phyloP scores from a whole-genome alignment of 1,284 basidiomycete species.

The Megacollybia platyphylla region DNA sequence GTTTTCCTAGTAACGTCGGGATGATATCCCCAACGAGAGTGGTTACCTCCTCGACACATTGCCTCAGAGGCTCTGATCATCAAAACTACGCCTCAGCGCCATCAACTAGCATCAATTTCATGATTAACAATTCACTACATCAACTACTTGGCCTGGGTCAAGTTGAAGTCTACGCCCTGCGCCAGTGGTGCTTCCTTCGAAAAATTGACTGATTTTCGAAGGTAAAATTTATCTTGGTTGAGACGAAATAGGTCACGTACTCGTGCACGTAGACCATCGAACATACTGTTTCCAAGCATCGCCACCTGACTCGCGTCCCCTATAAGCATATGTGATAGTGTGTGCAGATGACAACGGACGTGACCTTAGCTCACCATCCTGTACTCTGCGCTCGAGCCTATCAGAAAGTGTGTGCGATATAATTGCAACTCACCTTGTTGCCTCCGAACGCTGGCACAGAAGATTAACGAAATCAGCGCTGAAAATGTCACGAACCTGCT shows the following conservation, averaged over 20 bases:
- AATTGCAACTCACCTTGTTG: slow-evolving; percentile 55
- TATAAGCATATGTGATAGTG: slow-evolving; percentile 18
- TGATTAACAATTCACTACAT: too few species aligned
- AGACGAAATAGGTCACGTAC: slow-evolving; percentile 16
- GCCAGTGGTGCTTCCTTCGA: slow-evolving; percentile 81
- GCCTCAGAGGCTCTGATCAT: too few species aligned
- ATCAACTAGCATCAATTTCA: too few species aligned
- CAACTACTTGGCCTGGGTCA: too few species aligned
- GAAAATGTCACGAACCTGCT: slow-evolving; percentile 14
- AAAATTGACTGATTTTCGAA: slow-evolving; percentile 60
- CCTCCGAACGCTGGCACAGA: slow-evolving; percentile 64
- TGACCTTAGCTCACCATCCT: slow-evolving; percentile 42
- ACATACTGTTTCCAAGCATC: slow-evolving; percentile 96
- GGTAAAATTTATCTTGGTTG: background rate
- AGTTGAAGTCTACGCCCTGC: slow-evolving; percentile 76
- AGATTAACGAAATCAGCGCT: background rate
- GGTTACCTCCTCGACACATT: too few species aligned
- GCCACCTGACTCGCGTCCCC: slow-evolving; percentile 94
- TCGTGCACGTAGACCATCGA: slow-evolving; percentile 80
- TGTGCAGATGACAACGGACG: slow-evolving; percentile 1
- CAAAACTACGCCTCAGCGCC: too few species aligned
- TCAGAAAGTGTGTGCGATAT: background rate
- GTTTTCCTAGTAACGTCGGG: slow-evolving; percentile 6
- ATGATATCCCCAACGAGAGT: too few species aligned
- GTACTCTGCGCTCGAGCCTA: slow-evolving; percentile 41